phyloP scores from a whole-genome alignment of 306 rosid species.

The Glycine tomentella region DNA sequence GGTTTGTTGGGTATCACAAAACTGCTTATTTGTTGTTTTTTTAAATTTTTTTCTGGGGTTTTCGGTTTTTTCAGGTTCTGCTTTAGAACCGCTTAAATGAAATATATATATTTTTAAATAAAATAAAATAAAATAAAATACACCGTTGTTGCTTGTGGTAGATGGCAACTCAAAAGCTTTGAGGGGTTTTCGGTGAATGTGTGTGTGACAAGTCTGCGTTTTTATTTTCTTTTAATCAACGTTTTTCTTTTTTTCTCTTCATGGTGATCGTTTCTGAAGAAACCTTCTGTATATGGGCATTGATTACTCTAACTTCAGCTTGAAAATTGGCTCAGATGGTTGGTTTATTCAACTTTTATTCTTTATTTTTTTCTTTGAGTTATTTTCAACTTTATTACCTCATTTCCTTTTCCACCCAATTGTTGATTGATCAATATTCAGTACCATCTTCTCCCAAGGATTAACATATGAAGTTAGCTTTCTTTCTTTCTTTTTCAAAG shows the following conservation, averaged over 20 bases:
- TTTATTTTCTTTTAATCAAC: conserved; percentile 37
- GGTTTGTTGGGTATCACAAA: conserved; percentile 46
- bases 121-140: neutral
- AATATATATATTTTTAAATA: neutral
- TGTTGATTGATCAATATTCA: conserved; percentile 23
- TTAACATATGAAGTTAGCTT: neutral
- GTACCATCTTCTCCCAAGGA: conserved; percentile 2
- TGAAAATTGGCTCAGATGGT: conserved; percentile 40
- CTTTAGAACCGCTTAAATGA: conserved; percentile 2
- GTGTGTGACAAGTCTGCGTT: conserved; percentile 55
- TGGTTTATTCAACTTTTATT: conserved; percentile 41
- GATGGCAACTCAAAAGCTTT: conserved; percentile 49
- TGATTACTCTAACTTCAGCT: conserved; percentile 42
- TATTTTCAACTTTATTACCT: conserved; percentile 35
- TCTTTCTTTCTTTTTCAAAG: neutral
- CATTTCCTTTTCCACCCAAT: conserved; percentile 14
- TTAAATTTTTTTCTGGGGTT: neutral
- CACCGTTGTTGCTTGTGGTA: conserved; percentile 54
- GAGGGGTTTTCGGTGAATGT: conserved; percentile 49
- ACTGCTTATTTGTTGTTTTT: neutral
- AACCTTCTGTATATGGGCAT: conserved; percentile 36
- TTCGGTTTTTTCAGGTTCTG: neutral
- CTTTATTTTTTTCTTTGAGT: conserved; percentile 10
- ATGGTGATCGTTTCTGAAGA: conserved; percentile 49
- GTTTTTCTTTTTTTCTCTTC: conserved; percentile 35